These are phyloP conservation scores for Multifurca ochricompacta DNA, from an alignment of 768 basidiomycete genomes.

Conservation along the genomic window DNA sequence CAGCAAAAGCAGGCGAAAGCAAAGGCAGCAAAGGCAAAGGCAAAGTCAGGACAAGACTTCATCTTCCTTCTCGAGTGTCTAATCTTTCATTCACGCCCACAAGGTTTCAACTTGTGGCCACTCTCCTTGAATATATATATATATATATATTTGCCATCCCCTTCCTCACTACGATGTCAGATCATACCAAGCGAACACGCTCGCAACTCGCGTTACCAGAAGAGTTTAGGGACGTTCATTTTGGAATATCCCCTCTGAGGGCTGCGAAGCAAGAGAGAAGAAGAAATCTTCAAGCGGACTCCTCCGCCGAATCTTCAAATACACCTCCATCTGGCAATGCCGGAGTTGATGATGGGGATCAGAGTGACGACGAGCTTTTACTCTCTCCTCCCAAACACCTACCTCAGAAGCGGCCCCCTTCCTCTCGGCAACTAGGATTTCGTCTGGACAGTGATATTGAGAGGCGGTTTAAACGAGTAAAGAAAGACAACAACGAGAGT, in stretches of 20 bases:
- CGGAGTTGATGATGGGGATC: neutral
- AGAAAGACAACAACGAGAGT: constrained; percentile 6
- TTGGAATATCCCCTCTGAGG: constrained; percentile 16
- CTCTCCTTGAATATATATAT: neutral
- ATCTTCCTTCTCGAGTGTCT: no score
- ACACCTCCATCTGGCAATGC: neutral
- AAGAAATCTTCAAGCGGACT: neutral
- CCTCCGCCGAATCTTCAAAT: neutral
- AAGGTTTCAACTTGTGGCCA: neutral
- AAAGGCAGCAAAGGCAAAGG: no score
- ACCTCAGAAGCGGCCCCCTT: constrained; percentile 2
- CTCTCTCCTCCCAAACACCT: constrained; percentile 7
- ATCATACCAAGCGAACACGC: constrained; percentile 18
- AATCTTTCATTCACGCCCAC: neutral
- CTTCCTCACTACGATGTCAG: constrained; percentile 2
- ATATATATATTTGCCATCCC: neutral
- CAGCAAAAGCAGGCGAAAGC: no score
- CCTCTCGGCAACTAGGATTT: neutral
- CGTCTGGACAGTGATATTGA: neutral
- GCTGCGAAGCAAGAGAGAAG: constrained; percentile 13
- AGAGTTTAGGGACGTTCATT: constrained; percentile 4
- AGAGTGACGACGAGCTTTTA: constrained; percentile 2
- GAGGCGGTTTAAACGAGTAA: constrained; percentile 6
- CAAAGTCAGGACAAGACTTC: no score
- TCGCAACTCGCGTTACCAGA: constrained; percentile 15